Evolutionary conservation across 805 yeast species (phyloP), one percentile per base, ranked within the genome.

Genomic region (Yarrowia osloensis): DNA sequence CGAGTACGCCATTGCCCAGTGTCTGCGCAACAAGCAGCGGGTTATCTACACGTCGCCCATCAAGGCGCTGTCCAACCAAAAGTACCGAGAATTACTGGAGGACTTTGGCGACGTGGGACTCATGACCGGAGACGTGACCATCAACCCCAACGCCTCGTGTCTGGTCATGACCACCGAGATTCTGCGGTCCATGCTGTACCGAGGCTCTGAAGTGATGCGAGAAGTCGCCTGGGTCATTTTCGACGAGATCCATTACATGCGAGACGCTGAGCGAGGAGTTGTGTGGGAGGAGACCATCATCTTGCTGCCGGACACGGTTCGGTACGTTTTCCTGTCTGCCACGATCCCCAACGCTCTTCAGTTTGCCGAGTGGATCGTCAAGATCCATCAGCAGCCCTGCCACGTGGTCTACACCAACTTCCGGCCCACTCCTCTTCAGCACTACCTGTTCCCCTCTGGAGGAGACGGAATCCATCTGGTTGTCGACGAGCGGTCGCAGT

Each of bases 211-310:
- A 77, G 88, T 96, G 55, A 93, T 95, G 94, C 85, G 99, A 77
- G 99, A 95, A 81, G 98, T 95, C 47, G 97, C 97, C 0, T 95
- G 97, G 97, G 99, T 95, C 62, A 87, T 95, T 44, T 95, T 95
- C 71, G 99, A 95, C 78, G 99, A 95, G 77, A 97, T 95, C 54
- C 99, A 95, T 80, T 95, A 95, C 78, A 95, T 95, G 96, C 88
- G 98, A 80, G 99, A 95, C 77, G 89, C 91, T 73, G 95, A 92
- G 71, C 87, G 99, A 80, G 99, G 99, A 77, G 99, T 95, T 65
- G 99, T 95, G 39, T 95, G 99, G 99, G 99, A 95, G 79, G 99
- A 95, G 78, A 94, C 98, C 17, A 94, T 95, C 71, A 95, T 95
- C 68, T 81, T 95, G 75, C 82, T 95, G 49, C 99, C 99, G 4